Evolutionary conservation across 768 basidiomycete species (phyloP).

Genomic region (Austroboletus eburneus): DNA sequence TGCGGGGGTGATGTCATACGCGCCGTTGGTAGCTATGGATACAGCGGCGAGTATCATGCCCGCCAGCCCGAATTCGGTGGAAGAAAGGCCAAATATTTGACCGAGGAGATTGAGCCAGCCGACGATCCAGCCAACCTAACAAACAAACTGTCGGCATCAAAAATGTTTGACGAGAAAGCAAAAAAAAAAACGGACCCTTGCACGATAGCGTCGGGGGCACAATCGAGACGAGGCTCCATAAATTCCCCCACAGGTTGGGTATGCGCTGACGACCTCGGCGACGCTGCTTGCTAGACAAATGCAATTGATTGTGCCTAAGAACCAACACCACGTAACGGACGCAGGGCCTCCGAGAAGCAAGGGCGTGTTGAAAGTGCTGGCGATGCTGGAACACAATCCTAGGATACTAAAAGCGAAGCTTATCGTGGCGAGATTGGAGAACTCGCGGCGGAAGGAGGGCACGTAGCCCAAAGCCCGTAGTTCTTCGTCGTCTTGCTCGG

Average conservation of each 20-base stretch:
- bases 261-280: conserved; percentile 30
- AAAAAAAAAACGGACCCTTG: conserved; percentile 42
- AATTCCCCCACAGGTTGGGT: conserved; percentile 28
- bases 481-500: conserved; percentile 16
- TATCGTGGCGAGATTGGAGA: conserved; percentile 36
- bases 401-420: conserved; percentile 33
- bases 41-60: conserved; percentile 30
- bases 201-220: conserved; percentile 59
- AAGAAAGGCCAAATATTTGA: conserved; percentile 27
- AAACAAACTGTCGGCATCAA: neutral
- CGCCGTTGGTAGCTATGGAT: conserved; percentile 25
- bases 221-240: conserved; percentile 82
- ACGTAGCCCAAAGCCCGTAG: conserved; percentile 28
- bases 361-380: conserved; percentile 36
- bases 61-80: conserved; percentile 37
- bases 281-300: conserved; percentile 29
- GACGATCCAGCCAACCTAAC: conserved; percentile 27
- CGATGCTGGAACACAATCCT: conserved; percentile 37
- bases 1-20: conserved; percentile 33
- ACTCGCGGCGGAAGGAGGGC: conserved; percentile 40
- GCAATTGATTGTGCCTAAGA: conserved; percentile 27
- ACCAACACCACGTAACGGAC: conserved; percentile 36
- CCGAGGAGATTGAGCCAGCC: conserved; percentile 33
- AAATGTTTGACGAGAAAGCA: neutral
- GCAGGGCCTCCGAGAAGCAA: conserved; percentile 35